Base-by-base conservation (phyloP, 495 filamentous ascomycete genomes). In the Aspergillus baeticus region DNA sequence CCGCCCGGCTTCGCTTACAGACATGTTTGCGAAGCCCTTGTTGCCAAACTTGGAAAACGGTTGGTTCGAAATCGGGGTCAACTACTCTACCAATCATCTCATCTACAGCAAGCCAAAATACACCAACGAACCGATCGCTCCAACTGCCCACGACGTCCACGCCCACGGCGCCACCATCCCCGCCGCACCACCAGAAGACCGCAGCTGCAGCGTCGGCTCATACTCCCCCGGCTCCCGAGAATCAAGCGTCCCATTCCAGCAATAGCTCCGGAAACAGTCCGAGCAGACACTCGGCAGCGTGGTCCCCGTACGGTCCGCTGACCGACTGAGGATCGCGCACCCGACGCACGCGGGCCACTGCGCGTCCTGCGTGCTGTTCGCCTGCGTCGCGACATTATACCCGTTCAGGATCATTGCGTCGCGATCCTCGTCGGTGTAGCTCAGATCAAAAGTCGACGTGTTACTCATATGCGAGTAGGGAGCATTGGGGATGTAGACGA, bases 401-500 rank as follows among this genome's bases (percentile, higher is more conserved):
- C 91, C 93, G 62, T 98, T 98, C 56, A 79, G 67, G 53, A 98
- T 90, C 58, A 93, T 87, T 29, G 77, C 73, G 67, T 97, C 83
- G 44, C 92, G 85, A 65, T 89, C 63, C 6, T 63, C 73, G 60
- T 81, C 69, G 11, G 81, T 76, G 74, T 90, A 92, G 5, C 62
- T 61, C 3, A 83, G 74, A 36, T 81, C 69, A 66, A 87, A 90
- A 26, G 94, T 97, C 2, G 84, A 85, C 4, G 85, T 72, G 72
- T 97, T 97, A 62, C 81, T 87, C 41, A 78, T 61, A 57, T 77
- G 79, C 34, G 80, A 82, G 73, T 94, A 96, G 0, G 92, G 93
- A 14, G 81, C 72, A 69, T 96, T 96, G 49, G 93, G 89, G 15
- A 98, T 61, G 71, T 97, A 98, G 57, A 98, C 89, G 57, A 98